phyloP scores from a whole-genome alignment of 208 protist genomes.

The Vickermania spadyakhi region DNA sequence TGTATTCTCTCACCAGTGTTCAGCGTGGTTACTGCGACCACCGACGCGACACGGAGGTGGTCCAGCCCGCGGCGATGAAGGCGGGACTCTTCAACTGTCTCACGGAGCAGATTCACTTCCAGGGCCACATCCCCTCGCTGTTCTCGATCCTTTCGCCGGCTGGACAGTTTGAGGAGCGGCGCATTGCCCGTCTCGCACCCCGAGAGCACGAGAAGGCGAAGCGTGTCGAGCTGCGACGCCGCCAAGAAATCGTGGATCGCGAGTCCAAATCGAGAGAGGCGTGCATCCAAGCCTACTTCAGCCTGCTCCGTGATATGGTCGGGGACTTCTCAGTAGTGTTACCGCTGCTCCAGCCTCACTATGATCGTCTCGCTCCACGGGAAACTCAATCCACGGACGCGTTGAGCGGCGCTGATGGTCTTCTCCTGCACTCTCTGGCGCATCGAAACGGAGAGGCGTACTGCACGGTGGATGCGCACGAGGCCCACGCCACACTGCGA shows the following conservation, averaged over 20 bases:
- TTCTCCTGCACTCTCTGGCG: not conserved
- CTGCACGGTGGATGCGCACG: slow-evolving; percentile 1
- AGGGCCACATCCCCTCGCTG: slow-evolving; percentile 47
- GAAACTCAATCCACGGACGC: not conserved
- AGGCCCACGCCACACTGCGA: slow-evolving; percentile 1
- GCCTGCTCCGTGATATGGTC: slow-evolving; percentile 3
- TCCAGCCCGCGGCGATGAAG: slow-evolving; percentile 55
- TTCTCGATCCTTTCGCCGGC: slow-evolving; percentile 20
- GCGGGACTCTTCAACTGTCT: slow-evolving; percentile 32
- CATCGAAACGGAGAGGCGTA: slow-evolving; percentile 3
- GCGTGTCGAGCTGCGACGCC: slow-evolving; percentile 20
- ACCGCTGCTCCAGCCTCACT: not conserved
- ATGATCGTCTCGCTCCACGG: not conserved
- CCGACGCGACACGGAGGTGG: slow-evolving; percentile 49
- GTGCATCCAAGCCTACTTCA: slow-evolving; percentile 6
- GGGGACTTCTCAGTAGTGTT: slow-evolving; percentile 1
- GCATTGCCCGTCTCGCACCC: slow-evolving; percentile 12
- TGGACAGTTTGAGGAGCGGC: slow-evolving; percentile 53
- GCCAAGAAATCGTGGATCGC: slow-evolving; percentile 21
- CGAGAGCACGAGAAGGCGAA: slow-evolving; percentile 11
- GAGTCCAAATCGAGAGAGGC: slow-evolving; percentile 22
- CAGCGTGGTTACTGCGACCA: slow-evolving; percentile 57
- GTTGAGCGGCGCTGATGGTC: not conserved
- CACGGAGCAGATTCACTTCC: slow-evolving; percentile 26
- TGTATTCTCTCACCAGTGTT: slow-evolving; percentile 30